phyloP scores from a whole-genome alignment of 225 moss, liverwort and hornwort genomes.

The Climacium dendroides region DNA sequence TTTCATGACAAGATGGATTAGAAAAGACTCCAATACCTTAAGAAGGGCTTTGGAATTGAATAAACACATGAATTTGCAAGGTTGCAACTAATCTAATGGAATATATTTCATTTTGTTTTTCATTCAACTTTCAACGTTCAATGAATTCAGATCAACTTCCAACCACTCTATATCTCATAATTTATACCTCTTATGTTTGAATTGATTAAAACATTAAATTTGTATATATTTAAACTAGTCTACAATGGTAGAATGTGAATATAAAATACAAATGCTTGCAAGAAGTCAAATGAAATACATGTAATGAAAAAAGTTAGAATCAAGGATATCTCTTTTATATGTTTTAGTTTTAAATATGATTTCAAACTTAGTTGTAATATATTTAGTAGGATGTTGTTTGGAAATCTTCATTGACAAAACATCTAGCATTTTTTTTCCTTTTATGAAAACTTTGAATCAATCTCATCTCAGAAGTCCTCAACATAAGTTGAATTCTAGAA shows the following conservation, averaged over 20 bases:
- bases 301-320: neutral
- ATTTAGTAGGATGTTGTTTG: neutral
- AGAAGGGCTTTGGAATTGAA: neutral
- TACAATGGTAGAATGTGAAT: neutral
- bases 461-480: neutral
- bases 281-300: fast-evolving
- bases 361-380: neutral
- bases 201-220: no score
- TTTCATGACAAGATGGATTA: neutral
- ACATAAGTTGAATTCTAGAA: neutral
- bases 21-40: neutral
- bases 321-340: no score
- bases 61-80: neutral
- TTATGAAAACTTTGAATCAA: neutral
- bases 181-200: neutral
- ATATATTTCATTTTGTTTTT: neutral
- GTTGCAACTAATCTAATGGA: neutral
- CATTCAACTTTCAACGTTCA: neutral
- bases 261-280: neutral
- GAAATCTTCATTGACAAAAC: neutral
- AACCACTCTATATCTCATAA: neutral
- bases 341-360: neutral
- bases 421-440: no score
- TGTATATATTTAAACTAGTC: fast-evolving
- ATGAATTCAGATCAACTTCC: neutral